Base-by-base conservation (phyloP, 2,329 filamentous ascomycete species). In the Cladophialophora immunda region DNA sequence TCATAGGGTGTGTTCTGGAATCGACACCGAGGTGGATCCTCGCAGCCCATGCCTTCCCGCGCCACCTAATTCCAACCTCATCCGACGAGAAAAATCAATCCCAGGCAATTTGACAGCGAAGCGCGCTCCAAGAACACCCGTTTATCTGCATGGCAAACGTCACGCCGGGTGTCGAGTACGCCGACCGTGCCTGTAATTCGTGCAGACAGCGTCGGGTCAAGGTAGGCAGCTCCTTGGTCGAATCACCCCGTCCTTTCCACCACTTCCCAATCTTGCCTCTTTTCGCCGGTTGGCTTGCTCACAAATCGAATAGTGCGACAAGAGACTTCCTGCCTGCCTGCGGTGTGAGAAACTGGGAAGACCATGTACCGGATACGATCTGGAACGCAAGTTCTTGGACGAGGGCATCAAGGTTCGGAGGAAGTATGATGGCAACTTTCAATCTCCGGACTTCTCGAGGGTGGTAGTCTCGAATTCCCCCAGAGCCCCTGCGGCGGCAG, bases 311-410 rank as follows among this genome's bases (percentile, higher is more conserved):
- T 71, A 81, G 79, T 81, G 79, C 67, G 79, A 81, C 70, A 79
- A 80, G 65, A 74, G 75, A 50, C 75, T 79, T 7, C 78, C 79
- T 4, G 73, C 74, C 15, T 81, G 79, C 62, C 76, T 77, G 62
- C 76, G 78, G 22, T 81, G 79, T 66, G 72, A 72, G 30, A 73
- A 75, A 54, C 75, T 78, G 6, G 78, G 78, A 13, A 75, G 78
- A 27, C 75, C 79, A 60, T 81, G 79, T 54, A 78, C 78, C 0
- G 79, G 79, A n/a, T 81, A 80, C 75, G 76, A 79, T 22, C 77
- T 79, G 61, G 80, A 76, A 25, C 78, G 79, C 64, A 81, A 81
- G 52, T 81, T 81, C 64, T 79, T 81, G 55, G 79, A 81, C 59
- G 78, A 81, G 64, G 78, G 79, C 5, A 76, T 78, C 25, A 78